Conservation (phyloP, 495 filamentous ascomycete genomes). For the Emericellopsis terricola region DNA sequence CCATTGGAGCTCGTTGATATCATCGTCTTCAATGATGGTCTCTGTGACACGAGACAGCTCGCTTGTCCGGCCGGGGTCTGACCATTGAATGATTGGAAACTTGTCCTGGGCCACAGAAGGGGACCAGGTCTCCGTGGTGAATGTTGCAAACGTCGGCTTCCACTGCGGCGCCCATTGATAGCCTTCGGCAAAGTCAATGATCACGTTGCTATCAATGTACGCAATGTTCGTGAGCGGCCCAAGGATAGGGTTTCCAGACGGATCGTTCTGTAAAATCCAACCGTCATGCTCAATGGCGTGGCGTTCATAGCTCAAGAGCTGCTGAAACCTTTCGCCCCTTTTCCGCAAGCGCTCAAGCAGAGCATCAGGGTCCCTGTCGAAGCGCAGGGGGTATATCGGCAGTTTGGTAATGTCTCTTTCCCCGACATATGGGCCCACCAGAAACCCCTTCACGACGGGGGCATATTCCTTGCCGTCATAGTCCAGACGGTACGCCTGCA, state of each 20-base stretch:
- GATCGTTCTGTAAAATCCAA: constrained; percentile 1
- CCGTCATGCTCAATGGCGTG: constrained; percentile 4
- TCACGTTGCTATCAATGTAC: constrained; percentile 24
- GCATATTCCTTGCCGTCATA: constrained; percentile 40
- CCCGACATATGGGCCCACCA: constrained; percentile 29
- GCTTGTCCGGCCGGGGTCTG: constrained; percentile 8
- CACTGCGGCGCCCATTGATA: constrained; percentile 14
- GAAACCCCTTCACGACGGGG: constrained; percentile 17
- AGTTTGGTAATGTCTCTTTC: constrained; percentile 34
- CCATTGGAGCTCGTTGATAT: constrained; percentile 5
- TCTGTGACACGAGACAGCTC: constrained; percentile 9
- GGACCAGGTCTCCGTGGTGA: constrained; percentile 6
- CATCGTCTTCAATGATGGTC: constrained; percentile 12
- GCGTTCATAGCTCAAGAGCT: constrained; percentile 11
- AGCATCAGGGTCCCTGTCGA: constrained; percentile 26
- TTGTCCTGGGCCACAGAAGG: constrained; percentile 9
- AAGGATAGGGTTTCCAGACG: constrained; percentile 1
- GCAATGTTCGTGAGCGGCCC: constrained; percentile 14
- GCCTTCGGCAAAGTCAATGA: constrained; percentile 25
- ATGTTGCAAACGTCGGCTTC: constrained; percentile 9
- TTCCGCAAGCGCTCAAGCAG: constrained; percentile 18
- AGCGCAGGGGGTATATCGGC: constrained; percentile 34
- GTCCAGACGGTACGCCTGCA: constrained; percentile 30
- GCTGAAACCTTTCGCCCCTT: constrained; percentile 25
- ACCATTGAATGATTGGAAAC: constrained; percentile 13